phyloP scores from a whole-genome alignment of 129 eudicot species.

The Erigeron canadensis region DNA sequence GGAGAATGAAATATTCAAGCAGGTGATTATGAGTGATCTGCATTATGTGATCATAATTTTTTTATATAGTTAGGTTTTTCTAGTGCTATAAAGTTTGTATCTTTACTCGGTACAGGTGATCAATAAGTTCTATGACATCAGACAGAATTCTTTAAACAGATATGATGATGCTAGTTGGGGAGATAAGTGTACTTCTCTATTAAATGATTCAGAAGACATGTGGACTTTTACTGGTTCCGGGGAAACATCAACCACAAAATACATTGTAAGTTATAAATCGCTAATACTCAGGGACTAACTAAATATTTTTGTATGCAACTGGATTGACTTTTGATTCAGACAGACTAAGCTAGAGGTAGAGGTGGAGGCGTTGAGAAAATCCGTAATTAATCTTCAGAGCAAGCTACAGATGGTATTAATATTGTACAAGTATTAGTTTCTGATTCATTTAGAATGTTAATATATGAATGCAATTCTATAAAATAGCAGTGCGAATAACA shows the following conservation, averaged over 20 bases:
- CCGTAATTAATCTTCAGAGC: conserved; percentile 54
- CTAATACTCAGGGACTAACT: not conserved
- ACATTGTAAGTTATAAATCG: conserved; percentile 52
- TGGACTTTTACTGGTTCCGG: conserved; percentile 62
- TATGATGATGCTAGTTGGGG: conserved; percentile 50
- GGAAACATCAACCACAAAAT: conserved; percentile 67
- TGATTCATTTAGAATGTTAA: not conserved
- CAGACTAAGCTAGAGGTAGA: conserved; percentile 81
- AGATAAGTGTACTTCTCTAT: conserved; percentile 58
- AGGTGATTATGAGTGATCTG: conserved; percentile 40
- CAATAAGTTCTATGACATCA: conserved; percentile 60
- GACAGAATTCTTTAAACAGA: conserved; percentile 37
- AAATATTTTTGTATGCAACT: conserved; percentile 27
- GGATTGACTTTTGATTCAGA: conserved; percentile 58
- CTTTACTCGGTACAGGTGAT: conserved; percentile 51
- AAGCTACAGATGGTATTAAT: conserved; percentile 56
- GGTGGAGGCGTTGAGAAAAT: conserved; percentile 55
- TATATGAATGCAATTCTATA: not conserved
- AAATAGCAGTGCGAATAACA: not conserved
- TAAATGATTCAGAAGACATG: conserved; percentile 61
- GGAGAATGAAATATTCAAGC: conserved; percentile 54
- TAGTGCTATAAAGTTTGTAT: conserved; percentile 4
- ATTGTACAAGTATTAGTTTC: conserved; percentile 4
- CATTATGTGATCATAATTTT: not conserved
- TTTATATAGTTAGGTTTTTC: not conserved